Evolutionary conservation across 345 rosid genomes (phyloP), one percentile per base, ranked within the genome.

Genomic region (Salix dunnii): DNA sequence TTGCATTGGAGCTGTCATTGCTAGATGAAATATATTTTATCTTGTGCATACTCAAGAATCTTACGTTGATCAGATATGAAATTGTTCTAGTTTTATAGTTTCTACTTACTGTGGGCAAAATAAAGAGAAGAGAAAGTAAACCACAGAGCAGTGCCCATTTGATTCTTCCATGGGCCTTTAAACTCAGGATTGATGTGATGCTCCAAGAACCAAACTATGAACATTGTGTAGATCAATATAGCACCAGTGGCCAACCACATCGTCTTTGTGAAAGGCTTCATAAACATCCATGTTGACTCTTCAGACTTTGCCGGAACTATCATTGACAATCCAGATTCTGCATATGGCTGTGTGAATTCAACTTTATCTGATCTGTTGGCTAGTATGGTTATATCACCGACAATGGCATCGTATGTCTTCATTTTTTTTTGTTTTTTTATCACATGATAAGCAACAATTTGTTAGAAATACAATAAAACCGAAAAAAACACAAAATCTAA

Each of bases 361-460:
- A 88, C 90, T 3, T 13, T 16, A 1, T 81, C 55, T 6, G 75
- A 51, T 71, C 91, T 86, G 20, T 46, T 12, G 3, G 79, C 83
- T 33, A 88, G 74, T 63, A 90, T 90, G 1, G 94, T 88, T 11
- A 90, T 31, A 65, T 90, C 94, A 0, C 91, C 91, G 0, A 90
- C 81, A 2, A 75, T 79, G 0, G 87, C 88, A 33, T 82, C 86
- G 28, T 55, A 87, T 5, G 82, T 87, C 94, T 89, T 74, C 14
- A n/a, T 1, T 33, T 33, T 33, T 33, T 33, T 33, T 33, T 33
- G 3, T 3, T 12, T 12, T 11, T 46, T 12, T 46, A 46, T 16
- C 6, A 46, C 18, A 46, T 12, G 49, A 14, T 13, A 46, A 13
- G 49, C 49, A 46, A 13, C 4, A 40, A 40, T 40, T 16, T 46